These are phyloP conservation scores for Colletotrichum tofieldiae DNA, from an alignment of 2,329 filamentous ascomycete species.

Conservation along the genomic window DNA sequence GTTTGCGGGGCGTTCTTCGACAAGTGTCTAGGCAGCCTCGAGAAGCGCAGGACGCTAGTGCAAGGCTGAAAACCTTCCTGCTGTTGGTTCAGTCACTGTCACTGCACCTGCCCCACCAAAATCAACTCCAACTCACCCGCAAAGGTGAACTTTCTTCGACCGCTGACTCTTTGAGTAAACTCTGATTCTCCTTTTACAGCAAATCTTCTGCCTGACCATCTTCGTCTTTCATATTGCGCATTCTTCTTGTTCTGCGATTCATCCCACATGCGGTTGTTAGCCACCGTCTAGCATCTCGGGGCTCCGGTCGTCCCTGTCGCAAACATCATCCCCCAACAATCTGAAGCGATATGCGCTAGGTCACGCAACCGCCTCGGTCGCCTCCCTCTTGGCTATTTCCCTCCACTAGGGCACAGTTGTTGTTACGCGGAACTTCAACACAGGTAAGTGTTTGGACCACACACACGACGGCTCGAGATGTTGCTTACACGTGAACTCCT, in stretches of 20 bases:
- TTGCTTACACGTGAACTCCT: constrained; percentile 23
- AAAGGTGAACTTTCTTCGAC: constrained; percentile 28
- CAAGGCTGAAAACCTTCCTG: constrained; percentile 36
- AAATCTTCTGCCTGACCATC: not conserved
- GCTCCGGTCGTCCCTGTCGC: constrained; percentile 23
- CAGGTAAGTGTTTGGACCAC: not conserved
- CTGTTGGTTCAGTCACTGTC: constrained; percentile 33
- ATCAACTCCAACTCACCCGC: constrained; percentile 29
- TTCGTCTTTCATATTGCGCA: not conserved
- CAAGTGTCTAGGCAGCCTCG: constrained; percentile 32
- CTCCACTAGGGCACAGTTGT: not conserved
- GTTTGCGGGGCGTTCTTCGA: constrained; percentile 29
- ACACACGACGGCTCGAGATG: not conserved
- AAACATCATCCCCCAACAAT: constrained; percentile 34
- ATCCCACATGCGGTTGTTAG: not conserved
- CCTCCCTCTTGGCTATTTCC: not conserved
- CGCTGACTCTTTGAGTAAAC: not conserved
- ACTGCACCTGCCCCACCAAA: constrained; percentile 30
- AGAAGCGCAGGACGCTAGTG: constrained; percentile 23
- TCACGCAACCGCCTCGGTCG: not conserved
- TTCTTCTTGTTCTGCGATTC: not conserved
- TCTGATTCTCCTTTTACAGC: not conserved
- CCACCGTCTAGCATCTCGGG: not conserved
- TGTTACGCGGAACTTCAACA: not conserved
- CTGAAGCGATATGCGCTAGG: constrained; percentile 23